Percentiles rank a stretch among this genome's conserved stretches.
These are phyloP conservation scores for Jatropha curcas DNA, from an alignment of 345 rosid species.

Conservation along the genomic window DNA sequence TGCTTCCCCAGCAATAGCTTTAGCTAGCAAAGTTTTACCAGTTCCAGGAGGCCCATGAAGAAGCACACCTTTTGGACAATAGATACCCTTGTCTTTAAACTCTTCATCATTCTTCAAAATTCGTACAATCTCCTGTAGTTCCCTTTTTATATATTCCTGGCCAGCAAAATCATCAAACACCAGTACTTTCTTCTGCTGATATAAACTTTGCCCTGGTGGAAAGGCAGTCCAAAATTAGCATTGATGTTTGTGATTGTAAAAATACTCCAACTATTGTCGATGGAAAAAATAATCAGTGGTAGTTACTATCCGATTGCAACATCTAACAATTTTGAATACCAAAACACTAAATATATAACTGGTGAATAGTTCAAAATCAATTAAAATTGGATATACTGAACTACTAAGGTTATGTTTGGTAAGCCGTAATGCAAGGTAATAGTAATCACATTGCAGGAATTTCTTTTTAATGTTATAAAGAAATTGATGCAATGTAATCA, in stretches of 20 bases:
- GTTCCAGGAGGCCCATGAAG: conserved; percentile 99
- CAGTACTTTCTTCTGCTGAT: conserved; percentile 94
- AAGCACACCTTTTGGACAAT: conserved; percentile 97
- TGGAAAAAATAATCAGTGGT: conserved; percentile 4
- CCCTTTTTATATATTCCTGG: conserved; percentile 91
- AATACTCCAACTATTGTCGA: background rate
- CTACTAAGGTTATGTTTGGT: too few species aligned
- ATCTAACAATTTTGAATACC: background rate
- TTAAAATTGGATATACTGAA: background rate
- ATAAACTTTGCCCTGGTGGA: conserved; percentile 79
- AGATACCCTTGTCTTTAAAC: conserved; percentile 86
- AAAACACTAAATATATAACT: background rate
- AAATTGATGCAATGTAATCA: too few species aligned
- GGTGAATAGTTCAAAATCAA: background rate
- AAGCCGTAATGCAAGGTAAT: too few species aligned
- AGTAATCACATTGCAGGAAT: too few species aligned
- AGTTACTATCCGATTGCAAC: background rate
- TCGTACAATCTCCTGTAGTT: conserved; percentile 86
- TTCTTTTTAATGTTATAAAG: too few species aligned
- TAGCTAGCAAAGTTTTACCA: conserved; percentile 97
- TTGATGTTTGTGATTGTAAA: background rate
- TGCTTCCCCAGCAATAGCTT: conserved; percentile 99
- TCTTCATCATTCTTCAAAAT: conserved; percentile 90
- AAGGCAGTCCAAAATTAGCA: conserved; percentile 24
- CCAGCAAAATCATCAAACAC: conserved; percentile 98